Evolutionary conservation across 257 asterid genomes (phyloP).

Genomic region (Primulina huaijiensis): DNA sequence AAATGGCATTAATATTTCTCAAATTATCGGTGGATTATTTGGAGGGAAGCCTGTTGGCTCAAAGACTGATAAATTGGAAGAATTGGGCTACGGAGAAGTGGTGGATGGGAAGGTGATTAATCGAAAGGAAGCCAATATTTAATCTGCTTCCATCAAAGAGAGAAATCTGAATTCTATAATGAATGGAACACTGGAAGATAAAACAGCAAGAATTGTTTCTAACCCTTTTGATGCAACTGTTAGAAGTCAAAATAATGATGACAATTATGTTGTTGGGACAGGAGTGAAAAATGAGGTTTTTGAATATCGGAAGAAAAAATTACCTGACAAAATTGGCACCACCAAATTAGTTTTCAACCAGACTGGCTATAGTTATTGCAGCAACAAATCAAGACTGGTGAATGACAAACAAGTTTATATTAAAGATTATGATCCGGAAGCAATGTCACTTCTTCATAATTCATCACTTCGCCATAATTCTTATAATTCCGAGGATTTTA

Average conservation of each 20-base stretch:
- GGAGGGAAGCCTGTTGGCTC: conserved; percentile 22
- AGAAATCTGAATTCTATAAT: conserved; percentile 28
- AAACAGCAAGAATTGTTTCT: conserved; percentile 21
- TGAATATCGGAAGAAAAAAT: conserved; percentile 30
- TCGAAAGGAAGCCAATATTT: conserved; percentile 37
- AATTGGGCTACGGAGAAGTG: conserved; percentile 32
- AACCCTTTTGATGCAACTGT: conserved; percentile 19
- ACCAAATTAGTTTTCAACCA: conserved; percentile 38
- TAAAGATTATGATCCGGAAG: conserved; percentile 37
- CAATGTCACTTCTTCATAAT: conserved; percentile 39
- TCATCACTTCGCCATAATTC: conserved; percentile 34
- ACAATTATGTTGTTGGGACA: conserved; percentile 20
- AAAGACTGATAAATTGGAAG: conserved; percentile 3
- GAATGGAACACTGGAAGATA: conserved; percentile 20
- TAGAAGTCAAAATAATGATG: conserved; percentile 27
- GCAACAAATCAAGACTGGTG: conserved; percentile 34
- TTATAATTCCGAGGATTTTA: conserved; percentile 58
- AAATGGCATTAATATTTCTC: conserved; percentile 33
- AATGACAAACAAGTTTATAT: conserved; percentile 39
- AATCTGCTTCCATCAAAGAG: conserved; percentile 42
- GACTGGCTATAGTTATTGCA: conserved; percentile 39
- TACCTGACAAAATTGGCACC: conserved; percentile 31
- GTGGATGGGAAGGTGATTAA: conserved; percentile 34
- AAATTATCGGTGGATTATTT: conserved; percentile 39
- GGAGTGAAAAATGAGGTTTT: conserved; percentile 30